Evolutionary conservation across 2,329 filamentous ascomycete genomes (phyloP), one percentile per base, ranked within the genome.

Genomic region (Penicillium sp.): DNA sequence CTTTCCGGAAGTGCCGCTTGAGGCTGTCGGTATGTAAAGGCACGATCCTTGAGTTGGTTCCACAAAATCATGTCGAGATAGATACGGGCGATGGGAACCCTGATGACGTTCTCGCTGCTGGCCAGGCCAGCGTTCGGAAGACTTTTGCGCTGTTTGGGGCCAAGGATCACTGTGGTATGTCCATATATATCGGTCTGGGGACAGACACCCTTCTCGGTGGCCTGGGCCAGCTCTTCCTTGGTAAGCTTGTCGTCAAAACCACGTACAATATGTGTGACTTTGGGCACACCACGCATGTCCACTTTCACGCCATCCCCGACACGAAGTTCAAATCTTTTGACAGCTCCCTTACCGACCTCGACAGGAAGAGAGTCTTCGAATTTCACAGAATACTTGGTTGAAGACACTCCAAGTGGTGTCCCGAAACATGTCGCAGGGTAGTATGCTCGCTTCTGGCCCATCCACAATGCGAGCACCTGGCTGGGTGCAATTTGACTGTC

Each of bases 401-500:
- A 68, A 0, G 66, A 59, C 9, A 68, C 63, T 2, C 65, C 60
- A 39, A 70, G 63, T 18, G 75, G 68, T 13, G 66, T 68, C 2
- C 76, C 78, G 29, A 82, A 63, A 57, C 77, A 84, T n/a, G 75
- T 80, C 7, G 79, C 82, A 42, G 82, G 80, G 60, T 81, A 83
- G 61, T 78, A 84, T n/a, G 69, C 73, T 46, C 75, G 74, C 42
- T 71, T 75, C n/a, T 71, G 71, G 18, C 78, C 76, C 55, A 75
- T 81, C 75, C 81, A 85, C 25, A 74, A 71, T 6, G 81, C 81
- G 53, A 84, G 74, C 0, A 84, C 75, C 52, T 82, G 75, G 46
- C 79, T 78, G 4, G 76, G 75, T 10, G 73, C 69, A 23, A 75
- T 56, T 8, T 70, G 57, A 6, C 47, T 9, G 20, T 58, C 49